Evolutionary conservation across 805 yeast genomes (phyloP), one percentile per base, ranked within the genome.

Genomic region (Candida succiphila): DNA sequence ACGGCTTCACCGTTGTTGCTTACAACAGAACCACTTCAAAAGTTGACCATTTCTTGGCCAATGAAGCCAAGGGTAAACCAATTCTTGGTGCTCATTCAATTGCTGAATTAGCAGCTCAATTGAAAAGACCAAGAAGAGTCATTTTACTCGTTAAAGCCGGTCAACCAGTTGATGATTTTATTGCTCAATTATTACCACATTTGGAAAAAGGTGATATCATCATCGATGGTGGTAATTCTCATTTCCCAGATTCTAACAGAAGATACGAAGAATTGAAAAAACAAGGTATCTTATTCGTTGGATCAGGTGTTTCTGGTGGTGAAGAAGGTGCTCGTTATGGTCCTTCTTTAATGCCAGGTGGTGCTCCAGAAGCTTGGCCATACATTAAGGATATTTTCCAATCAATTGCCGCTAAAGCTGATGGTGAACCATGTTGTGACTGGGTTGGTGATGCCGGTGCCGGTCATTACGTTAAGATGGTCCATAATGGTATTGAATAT

Each of bases 401-500:
- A 69, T 75, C 88, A 36, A 83, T 92, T 52, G 69, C 96, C 36
- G 97, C 98, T 60, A 87, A 89, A 72, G 64, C 94, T 42, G 96
- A 92, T 57, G 96, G 95, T 52, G 96, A 92, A 71, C 96, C 98
- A 59, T 89, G 98, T 70, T 89, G 98, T 71, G 98, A 89, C 77
- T 89, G 98, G 98, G 96, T 89, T 52, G 98, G 98, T 56, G 95
- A 89, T 50, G 95, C 94, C 41, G 98, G 98, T 64, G 78, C 97
- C 30, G 98, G 98, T 56, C 98, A 89, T 68, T 89, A 81, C 68
- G 97, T 89, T 60, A 89, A 89, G 75, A 92, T 92, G 98, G 97
- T 92, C 45, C 98, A 89, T 76, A 89, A 89, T 63, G 98, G 98
- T 83, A 89, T 89, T 52, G 98, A 89, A 70, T 89, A 89, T 65